Percentiles rank a stretch among this genome's conserved stretches.
Evolutionary conservation across 768 basidiomycete genomes (phyloP).

Genomic region (Lepiota venenata): DNA sequence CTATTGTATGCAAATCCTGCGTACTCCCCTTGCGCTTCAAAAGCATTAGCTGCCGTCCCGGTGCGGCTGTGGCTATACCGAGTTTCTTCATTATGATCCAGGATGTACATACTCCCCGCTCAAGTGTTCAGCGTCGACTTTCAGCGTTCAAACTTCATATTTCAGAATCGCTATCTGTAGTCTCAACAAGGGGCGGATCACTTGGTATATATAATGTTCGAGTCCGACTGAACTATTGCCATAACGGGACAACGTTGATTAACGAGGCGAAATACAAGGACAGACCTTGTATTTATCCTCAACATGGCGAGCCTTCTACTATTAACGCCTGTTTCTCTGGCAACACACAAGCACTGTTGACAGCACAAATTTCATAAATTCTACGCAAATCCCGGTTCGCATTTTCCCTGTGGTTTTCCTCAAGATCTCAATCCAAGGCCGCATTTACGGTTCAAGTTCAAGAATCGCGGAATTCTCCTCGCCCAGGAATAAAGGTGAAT

Average conservation of each 20-base stretch:
- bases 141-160: too few relatives aligned
- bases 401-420: neutral
- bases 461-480: neutral
- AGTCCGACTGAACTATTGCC: neutral
- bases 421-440: neutral
- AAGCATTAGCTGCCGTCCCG: too few relatives aligned
- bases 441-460: neutral
- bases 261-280: slow-evolving; percentile 7
- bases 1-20: too few relatives aligned
- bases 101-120: too few relatives aligned
- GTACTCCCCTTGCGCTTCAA: too few relatives aligned
- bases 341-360: neutral
- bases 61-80: too few relatives aligned
- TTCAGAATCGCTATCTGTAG: too few relatives aligned
- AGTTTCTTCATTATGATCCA: too few relatives aligned
- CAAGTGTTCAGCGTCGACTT: too few relatives aligned
- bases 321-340: neutral
- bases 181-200: too few relatives aligned
- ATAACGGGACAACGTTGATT: slow-evolving; percentile 1
- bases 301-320: slow-evolving; percentile 7
- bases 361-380: neutral
- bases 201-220: neutral
- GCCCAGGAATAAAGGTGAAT: neutral
- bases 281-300: slow-evolving; percentile 7
- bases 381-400: neutral